phyloP scores from a whole-genome alignment of 768 basidiomycete species.

The Boletus sp. region DNA sequence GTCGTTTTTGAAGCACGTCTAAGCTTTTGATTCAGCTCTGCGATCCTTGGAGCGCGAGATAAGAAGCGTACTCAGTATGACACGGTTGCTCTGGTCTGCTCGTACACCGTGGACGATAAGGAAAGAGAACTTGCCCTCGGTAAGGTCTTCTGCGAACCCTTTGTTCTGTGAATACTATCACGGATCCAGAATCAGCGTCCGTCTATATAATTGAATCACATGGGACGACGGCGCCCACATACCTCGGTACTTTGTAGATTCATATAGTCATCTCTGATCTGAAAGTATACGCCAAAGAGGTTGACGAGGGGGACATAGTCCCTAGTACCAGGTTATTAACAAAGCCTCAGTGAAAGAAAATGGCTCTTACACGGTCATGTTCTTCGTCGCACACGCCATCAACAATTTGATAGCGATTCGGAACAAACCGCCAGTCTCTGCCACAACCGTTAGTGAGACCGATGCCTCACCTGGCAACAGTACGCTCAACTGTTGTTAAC shows the following conservation, averaged over 20 bases:
- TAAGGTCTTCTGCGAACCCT: conserved; percentile 70
- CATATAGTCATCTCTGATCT: conserved; percentile 97
- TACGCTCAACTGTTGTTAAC: conserved; percentile 81
- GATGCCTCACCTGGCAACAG: conserved; percentile 59
- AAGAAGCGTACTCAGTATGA: conserved; percentile 69
- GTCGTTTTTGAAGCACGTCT: conserved; percentile 94
- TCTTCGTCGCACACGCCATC: conserved; percentile 82
- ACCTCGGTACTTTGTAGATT: conserved; percentile 88
- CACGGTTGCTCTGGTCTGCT: conserved; percentile 71
- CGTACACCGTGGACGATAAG: conserved; percentile 78
- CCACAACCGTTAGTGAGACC: background rate
- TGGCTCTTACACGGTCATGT: conserved; percentile 49
- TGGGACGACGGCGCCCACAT: background rate
- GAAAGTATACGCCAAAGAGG: conserved; percentile 91
- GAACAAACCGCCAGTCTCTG: conserved; percentile 94
- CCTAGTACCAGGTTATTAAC: conserved; percentile 34
- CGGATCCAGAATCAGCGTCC: background rate
- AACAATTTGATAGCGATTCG: conserved; percentile 91
- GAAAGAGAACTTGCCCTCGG: conserved; percentile 81
- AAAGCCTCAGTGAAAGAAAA: background rate
- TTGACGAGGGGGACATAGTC: conserved; percentile 93
- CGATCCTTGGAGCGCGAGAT: background rate
- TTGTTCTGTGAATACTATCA: conserved; percentile 61
- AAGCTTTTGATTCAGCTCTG: background rate
- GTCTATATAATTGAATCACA: background rate